Evolutionary conservation across 2,329 filamentous ascomycete species (phyloP).

Genomic region (Colletotrichum sp.): DNA sequence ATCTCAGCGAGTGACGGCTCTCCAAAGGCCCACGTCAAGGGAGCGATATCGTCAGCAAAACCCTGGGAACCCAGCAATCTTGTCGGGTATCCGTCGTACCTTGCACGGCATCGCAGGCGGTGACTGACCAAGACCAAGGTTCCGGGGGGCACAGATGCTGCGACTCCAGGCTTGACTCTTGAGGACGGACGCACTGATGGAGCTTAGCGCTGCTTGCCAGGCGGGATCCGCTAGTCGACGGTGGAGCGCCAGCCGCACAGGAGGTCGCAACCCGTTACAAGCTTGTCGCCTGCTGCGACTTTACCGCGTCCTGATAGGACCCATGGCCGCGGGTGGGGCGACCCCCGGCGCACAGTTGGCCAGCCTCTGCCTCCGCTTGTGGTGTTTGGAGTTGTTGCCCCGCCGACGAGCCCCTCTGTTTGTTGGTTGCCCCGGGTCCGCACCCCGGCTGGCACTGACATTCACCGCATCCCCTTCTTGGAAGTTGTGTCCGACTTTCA

Average conservation of each 20-base stretch:
- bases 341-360: not conserved
- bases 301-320: not conserved
- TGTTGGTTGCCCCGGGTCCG: slow-evolving; percentile 23
- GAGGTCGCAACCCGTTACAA: slow-evolving; percentile 20
- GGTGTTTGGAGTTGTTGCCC: slow-evolving; percentile 21
- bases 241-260: slow-evolving; percentile 19
- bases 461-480: slow-evolving; percentile 22
- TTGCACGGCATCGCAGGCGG: slow-evolving; percentile 20
- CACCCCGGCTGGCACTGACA: slow-evolving; percentile 17
- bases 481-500: slow-evolving; percentile 11
- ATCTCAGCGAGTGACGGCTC: not conserved
- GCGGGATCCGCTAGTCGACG: slow-evolving; percentile 5
- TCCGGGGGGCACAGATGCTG: slow-evolving; percentile 12
- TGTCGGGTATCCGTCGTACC: not conserved
- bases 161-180: not conserved
- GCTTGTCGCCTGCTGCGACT: not conserved
- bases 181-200: not conserved
- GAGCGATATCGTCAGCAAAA: not conserved
- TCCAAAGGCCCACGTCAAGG: not conserved
- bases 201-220: slow-evolving; percentile 9
- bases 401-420: slow-evolving; percentile 25
- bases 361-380: not conserved
- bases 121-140: not conserved
- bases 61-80: not conserved
- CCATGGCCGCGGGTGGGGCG: not conserved